Percentiles rank a stretch among this genome's conserved stretches.
phyloP scores from a whole-genome alignment of 148 eudicot species.

The Hydrangea macrophylla region DNA sequence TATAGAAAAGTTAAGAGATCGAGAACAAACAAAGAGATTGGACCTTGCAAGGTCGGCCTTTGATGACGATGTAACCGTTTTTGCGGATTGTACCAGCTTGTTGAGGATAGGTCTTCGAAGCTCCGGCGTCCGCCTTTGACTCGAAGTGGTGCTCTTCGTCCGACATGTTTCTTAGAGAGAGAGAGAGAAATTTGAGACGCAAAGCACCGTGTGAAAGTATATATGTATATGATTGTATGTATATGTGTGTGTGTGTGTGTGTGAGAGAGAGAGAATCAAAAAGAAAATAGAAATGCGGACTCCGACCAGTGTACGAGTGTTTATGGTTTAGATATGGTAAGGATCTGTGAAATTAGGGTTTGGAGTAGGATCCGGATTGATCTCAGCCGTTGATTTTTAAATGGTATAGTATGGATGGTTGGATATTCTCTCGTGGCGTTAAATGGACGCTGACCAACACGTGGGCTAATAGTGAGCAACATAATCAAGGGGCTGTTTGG shows the following conservation, averaged over 20 bases:
- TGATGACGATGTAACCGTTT: conserved; percentile 45
- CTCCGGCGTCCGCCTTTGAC: conserved; percentile 55
- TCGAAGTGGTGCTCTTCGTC: conserved; percentile 63
- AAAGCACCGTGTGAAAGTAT: too few species aligned
- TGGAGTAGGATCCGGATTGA: not conserved
- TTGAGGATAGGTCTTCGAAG: conserved; percentile 53
- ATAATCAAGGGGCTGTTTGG: too few species aligned
- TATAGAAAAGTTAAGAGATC: not conserved
- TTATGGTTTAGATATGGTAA: not conserved
- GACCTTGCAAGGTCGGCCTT: conserved; percentile 56
- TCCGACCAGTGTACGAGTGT: too few species aligned
- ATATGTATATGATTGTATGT: too few species aligned
- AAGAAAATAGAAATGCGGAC: too few species aligned
- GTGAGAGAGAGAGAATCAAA: not conserved
- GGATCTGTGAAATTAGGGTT: not conserved
- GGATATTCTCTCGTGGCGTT: not conserved
- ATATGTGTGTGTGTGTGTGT: too few species aligned
- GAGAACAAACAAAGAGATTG: not conserved
- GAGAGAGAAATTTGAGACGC: not conserved
- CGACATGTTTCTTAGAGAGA: conserved; percentile 28
- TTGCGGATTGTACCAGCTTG: conserved; percentile 52
- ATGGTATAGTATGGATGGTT: not conserved
- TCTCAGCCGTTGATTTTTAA: not conserved
- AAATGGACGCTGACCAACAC: not conserved
- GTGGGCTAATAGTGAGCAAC: too few species aligned